A percentile compares a stretch with the other conserved stretches of the same genome.
Conservation (phyloP, 306 rosid genomes). For the Senna siamea region DNA sequence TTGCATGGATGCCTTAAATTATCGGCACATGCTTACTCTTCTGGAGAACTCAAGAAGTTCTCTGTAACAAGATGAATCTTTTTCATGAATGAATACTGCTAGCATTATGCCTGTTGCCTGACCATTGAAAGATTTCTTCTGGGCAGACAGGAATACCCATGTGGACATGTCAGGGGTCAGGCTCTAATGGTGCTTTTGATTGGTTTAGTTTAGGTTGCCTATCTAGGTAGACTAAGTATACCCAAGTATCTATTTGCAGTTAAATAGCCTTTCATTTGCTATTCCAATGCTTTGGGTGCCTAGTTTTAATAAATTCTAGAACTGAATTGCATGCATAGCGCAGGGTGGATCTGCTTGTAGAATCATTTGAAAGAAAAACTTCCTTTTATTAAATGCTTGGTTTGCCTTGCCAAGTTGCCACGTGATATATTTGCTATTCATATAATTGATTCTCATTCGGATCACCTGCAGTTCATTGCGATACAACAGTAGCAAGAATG, state of each 20-base stretch:
- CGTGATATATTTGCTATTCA: background rate
- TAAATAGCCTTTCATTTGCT: slow-evolving; percentile 26
- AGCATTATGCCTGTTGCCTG: slow-evolving; percentile 9
- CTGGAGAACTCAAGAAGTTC: no score
- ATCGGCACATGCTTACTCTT: no score
- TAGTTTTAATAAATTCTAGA: background rate
- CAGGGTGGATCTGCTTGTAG: background rate
- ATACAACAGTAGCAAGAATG: slow-evolving; percentile 75
- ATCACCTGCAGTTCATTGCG: slow-evolving; percentile 78
- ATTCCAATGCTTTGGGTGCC: slow-evolving; percentile 4
- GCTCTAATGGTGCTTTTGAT: background rate
- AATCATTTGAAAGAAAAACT: background rate
- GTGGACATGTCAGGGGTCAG: no score
- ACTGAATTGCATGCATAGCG: background rate
- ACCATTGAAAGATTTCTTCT: background rate
- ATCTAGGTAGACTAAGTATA: background rate
- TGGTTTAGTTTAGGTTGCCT: background rate
- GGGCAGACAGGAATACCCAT: no score
- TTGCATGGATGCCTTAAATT: slow-evolving; percentile 29
- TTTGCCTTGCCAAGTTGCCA: slow-evolving; percentile 23
- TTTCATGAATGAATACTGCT: slow-evolving; percentile 21
- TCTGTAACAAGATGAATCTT: slow-evolving; percentile 4
- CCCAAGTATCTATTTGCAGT: background rate
- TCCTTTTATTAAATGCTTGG: background rate
- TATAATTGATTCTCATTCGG: background rate